Conservation (phyloP, 805 yeast species). For the Vanderwaltozyma verrucispora region DNA sequence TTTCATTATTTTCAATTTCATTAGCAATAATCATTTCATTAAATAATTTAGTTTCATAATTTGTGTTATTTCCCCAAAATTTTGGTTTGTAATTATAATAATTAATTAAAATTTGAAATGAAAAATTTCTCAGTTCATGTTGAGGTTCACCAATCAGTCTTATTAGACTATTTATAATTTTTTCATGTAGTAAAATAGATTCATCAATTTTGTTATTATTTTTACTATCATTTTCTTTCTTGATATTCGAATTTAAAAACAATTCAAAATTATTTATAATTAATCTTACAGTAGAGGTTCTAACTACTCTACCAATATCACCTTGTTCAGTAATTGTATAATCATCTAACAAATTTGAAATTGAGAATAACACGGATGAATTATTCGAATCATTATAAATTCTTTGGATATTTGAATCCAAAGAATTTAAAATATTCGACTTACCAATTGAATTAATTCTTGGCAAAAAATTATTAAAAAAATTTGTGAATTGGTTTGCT, state of each 20-base stretch:
- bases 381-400: neutral
- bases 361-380: neutral
- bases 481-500: slow-evolving; percentile 2
- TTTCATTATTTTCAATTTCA: too few relatives aligned
- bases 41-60: too few relatives aligned
- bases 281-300: slow-evolving; percentile 35
- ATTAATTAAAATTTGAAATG: slow-evolving; percentile 11
- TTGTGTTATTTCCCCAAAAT: too few relatives aligned
- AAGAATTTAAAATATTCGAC: neutral
- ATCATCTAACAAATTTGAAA: slow-evolving; percentile 45
- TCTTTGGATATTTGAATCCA: neutral
- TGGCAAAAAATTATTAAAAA: slow-evolving; percentile 3
- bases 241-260: slow-evolving; percentile 1
- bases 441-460: neutral
- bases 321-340: slow-evolving; percentile 75
- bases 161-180: slow-evolving; percentile 30
- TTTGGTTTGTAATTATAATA: slow-evolving; percentile 7
- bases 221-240: too few relatives aligned
- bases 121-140: slow-evolving; percentile 27
- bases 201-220: too few relatives aligned
- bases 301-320: slow-evolving; percentile 77
- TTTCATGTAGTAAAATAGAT: too few relatives aligned
- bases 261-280: slow-evolving; percentile 1
- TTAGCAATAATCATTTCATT: slow-evolving; percentile 4
- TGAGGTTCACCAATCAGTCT: slow-evolving; percentile 57